phyloP scores from a whole-genome alignment of 2,329 filamentous ascomycete species.

The Myriosclerotinia duriaeana region DNA sequence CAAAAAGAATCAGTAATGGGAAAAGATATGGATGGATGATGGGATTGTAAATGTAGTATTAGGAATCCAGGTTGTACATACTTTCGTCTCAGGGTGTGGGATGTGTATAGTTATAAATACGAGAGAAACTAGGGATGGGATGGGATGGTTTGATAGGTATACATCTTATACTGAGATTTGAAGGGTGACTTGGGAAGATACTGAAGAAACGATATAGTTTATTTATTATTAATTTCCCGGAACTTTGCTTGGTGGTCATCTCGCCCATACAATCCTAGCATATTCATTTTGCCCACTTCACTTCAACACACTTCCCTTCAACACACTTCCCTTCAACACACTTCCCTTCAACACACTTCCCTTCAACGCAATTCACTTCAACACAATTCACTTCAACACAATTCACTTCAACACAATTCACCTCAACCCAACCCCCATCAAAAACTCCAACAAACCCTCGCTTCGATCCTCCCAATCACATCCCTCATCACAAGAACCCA shows the following conservation, averaged over 20 bases:
- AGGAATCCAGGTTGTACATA: neutral
- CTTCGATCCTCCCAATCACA: neutral
- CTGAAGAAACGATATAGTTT: neutral
- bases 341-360: too few species aligned
- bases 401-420: neutral
- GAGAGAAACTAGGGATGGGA: neutral
- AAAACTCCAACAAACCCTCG: too few species aligned
- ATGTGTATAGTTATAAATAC: neutral
- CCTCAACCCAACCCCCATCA: too few species aligned
- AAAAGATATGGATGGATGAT: neutral
- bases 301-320: neutral
- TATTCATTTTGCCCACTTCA: neutral
- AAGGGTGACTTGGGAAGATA: neutral
- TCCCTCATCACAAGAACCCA: neutral
- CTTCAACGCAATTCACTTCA: too few species aligned
- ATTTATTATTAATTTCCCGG: neutral
- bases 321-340: too few species aligned
- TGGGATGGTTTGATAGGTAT: neutral
- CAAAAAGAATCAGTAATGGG: neutral
- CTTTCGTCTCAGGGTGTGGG: neutral
- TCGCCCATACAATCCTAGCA: too few species aligned
- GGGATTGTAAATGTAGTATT: conserved; percentile 5
- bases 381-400: neutral
- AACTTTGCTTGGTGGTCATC: neutral
- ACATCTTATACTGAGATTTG: neutral